A percentile compares a stretch with the other conserved stretches of the same genome.
Evolutionary conservation across 2,329 filamentous ascomycete genomes (phyloP).

Genomic region (Coniochaeta hoffmannii): DNA sequence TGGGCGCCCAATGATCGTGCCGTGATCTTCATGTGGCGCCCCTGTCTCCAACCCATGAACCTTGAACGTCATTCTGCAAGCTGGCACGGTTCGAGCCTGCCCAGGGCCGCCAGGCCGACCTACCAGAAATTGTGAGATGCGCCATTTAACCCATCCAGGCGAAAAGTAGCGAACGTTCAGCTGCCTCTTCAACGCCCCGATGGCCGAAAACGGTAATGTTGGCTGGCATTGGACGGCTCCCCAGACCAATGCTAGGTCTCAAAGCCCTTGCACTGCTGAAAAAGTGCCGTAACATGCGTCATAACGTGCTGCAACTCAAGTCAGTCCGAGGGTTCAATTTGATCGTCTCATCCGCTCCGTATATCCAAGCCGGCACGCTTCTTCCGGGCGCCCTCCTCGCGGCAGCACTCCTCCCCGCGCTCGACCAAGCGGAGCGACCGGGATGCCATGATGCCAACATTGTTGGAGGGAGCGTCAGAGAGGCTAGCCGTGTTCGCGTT

Average conservation of each 20-base stretch:
- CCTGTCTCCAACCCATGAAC: constrained; percentile 1
- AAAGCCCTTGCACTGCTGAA: background rate
- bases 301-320: background rate
- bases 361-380: background rate
- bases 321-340: too few relatives aligned
- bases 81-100: background rate
- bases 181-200: constrained; percentile 1
- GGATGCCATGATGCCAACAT: background rate
- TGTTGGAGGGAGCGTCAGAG: background rate
- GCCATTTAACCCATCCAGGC: constrained; percentile 4
- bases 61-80: constrained; percentile 2
- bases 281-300: background rate
- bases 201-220: constrained; percentile 21
- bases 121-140: constrained; percentile 1
- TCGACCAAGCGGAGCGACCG: too few relatives aligned
- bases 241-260: background rate
- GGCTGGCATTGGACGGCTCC: background rate
- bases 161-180: constrained; percentile 6
- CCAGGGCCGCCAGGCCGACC: background rate
- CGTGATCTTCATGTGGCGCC: constrained; percentile 15
- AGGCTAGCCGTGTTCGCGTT: background rate
- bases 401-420: too few relatives aligned
- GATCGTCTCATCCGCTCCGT: background rate
- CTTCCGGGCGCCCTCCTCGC: background rate
- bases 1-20: constrained; percentile 13